Conservation (phyloP, 768 basidiomycete species). For the Epithele typhae region DNA sequence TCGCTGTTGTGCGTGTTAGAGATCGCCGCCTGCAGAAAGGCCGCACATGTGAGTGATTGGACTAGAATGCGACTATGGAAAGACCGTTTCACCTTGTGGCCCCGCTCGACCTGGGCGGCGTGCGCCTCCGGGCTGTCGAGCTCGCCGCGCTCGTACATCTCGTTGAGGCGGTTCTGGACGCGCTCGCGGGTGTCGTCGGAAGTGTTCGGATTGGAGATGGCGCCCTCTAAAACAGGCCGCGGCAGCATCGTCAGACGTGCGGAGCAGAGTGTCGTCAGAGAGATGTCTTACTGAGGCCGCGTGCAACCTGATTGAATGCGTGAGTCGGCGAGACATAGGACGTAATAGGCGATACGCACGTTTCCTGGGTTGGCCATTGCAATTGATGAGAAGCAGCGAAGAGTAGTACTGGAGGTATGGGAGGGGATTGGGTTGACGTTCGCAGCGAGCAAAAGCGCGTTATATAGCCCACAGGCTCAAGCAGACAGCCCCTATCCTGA, state of each 20-base stretch:
- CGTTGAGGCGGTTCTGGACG: conserved; percentile 6
- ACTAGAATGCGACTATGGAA: no score
- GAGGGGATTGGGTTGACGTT: no score
- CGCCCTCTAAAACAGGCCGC: conserved; percentile 1
- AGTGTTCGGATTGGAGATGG: conserved; percentile 9
- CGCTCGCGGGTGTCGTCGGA: conserved; percentile 9
- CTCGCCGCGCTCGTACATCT: conserved; percentile 6
- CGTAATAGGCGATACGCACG: conserved; percentile 1
- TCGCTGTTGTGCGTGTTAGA: conserved; percentile 16
- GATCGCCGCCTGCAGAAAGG: conserved; percentile 10
- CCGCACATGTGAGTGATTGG: background rate
- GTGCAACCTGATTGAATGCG: conserved; percentile 5
- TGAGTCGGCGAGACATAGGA: background rate
- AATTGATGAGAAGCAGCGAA: background rate
- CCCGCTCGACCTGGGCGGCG: conserved; percentile 6
- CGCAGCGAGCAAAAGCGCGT: no score
- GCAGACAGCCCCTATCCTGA: no score
- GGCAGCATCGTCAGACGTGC: no score
- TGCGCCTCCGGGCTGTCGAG: conserved; percentile 5
- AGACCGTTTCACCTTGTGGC: conserved; percentile 8
- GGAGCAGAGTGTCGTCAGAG: no score
- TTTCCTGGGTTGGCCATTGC: conserved; percentile 17
- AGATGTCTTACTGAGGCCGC: conserved; percentile 5
- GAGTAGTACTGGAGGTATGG: background rate
- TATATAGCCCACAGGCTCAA: no score